These are phyloP conservation scores for Mayamaea pseudoterrestris DNA, from an alignment of 108 stramenopile genomes.

Conservation along the genomic window DNA sequence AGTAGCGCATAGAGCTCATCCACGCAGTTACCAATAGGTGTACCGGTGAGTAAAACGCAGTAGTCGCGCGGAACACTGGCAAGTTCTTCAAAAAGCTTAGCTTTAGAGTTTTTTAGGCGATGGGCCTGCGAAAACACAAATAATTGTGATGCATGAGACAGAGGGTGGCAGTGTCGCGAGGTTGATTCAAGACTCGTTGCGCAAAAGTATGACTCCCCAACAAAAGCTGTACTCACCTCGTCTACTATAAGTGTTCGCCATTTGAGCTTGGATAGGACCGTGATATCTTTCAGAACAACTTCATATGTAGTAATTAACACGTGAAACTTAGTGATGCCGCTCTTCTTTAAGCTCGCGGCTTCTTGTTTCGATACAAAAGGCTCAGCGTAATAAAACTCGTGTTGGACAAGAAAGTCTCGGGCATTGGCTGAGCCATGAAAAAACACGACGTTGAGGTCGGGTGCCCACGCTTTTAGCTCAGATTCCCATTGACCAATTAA, in stretches of 20 bases:
- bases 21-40: slow-evolving; percentile 94
- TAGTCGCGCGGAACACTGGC: slow-evolving; percentile 66
- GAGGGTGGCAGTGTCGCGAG: not conserved
- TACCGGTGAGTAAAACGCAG: slow-evolving; percentile 90
- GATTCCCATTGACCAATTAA: slow-evolving; percentile 89
- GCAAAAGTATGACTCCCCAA: not conserved
- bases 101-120: slow-evolving; percentile 76
- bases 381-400: slow-evolving; percentile 86
- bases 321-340: slow-evolving; percentile 82
- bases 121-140: too few relatives aligned
- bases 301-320: slow-evolving; percentile 96
- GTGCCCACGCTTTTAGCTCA: slow-evolving; percentile 87
- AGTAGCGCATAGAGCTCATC: slow-evolving; percentile 92
- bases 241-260: slow-evolving; percentile 90
- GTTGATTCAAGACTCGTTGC: not conserved
- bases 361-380: slow-evolving; percentile 54
- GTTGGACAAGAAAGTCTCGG: slow-evolving; percentile 64
- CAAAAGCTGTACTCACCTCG: slow-evolving; percentile 54
- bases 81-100: slow-evolving; percentile 66
- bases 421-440: slow-evolving; percentile 90
- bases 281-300: slow-evolving; percentile 76
- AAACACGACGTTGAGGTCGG: slow-evolving; percentile 86
- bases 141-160: not conserved
- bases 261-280: slow-evolving; percentile 65
- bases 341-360: slow-evolving; percentile 53